These are phyloP conservation scores for Cyclotella cryptica DNA, from an alignment of 108 stramenopile species.

Conservation along the genomic window DNA sequence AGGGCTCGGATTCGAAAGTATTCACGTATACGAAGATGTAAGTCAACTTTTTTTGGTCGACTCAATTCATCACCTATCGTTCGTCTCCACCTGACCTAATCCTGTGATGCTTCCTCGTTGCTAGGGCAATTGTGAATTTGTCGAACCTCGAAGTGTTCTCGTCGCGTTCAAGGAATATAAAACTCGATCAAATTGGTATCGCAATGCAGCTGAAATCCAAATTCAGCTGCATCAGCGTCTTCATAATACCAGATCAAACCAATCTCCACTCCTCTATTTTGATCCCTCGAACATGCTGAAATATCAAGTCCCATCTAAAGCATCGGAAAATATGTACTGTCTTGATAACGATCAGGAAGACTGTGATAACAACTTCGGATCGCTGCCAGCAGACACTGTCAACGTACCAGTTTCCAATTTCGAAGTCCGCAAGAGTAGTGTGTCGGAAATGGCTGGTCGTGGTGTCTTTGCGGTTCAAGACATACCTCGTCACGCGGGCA, in stretches of 20 bases:
- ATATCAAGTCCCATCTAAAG: conserved; percentile 36
- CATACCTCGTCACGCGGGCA: conserved; percentile 12
- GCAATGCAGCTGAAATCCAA: conserved; percentile 29
- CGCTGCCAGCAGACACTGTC: neutral
- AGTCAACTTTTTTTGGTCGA: neutral
- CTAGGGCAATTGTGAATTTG: conserved; percentile 20
- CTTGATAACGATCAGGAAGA: neutral
- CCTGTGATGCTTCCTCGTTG: neutral
- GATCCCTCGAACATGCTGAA: conserved; percentile 26
- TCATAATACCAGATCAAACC: conserved; percentile 14
- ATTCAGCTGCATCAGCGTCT: conserved; percentile 33
- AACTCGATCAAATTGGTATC: conserved; percentile 36
- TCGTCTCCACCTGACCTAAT: neutral
- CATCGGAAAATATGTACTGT: conserved; percentile 25
- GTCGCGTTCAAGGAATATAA: conserved; percentile 36
- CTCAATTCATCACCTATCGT: neutral
- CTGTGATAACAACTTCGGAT: neutral
- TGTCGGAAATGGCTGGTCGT: conserved; percentile 13
- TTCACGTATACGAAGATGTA: conserved; percentile 44
- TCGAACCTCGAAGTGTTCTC: conserved; percentile 22
- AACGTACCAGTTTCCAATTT: neutral
- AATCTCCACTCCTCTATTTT: conserved; percentile 26
- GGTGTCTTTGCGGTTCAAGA: conserved; percentile 13
- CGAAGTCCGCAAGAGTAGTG: conserved; percentile 2
- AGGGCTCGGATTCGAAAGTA: conserved; percentile 35